Evolutionary conservation across 2,329 filamentous ascomycete species (phyloP).

Genomic region (Pleoardoris graminearum): DNA sequence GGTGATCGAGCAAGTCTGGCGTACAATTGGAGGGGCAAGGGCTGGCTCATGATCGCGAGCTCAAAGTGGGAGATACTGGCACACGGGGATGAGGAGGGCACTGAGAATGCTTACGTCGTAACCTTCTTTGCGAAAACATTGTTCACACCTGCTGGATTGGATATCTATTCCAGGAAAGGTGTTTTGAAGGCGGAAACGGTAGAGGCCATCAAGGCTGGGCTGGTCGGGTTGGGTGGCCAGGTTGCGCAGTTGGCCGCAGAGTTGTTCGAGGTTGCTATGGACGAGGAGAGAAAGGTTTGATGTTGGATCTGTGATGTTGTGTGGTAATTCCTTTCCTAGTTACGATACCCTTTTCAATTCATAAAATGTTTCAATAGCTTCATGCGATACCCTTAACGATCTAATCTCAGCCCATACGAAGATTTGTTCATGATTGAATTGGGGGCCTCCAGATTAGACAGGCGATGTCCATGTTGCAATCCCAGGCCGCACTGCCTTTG

Average conservation of each 20-base stretch:
- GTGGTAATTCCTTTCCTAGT: no score
- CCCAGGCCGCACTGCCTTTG: no score
- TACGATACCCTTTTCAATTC: constrained; percentile 1
- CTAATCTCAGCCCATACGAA: no score
- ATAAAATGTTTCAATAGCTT: no score
- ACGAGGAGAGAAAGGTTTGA: constrained; percentile 22
- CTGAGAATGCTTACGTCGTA: constrained; percentile 67
- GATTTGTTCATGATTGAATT: no score
- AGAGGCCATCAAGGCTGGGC: constrained; percentile 57
- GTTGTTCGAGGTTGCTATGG: constrained; percentile 52
- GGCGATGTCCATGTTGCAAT: no score
- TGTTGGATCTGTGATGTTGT: not conserved
- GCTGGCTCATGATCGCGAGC: constrained; percentile 70
- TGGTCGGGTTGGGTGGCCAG: constrained; percentile 56
- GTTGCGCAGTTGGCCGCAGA: constrained; percentile 58
- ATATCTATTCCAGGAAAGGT: constrained; percentile 70
- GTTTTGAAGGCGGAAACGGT: constrained; percentile 62
- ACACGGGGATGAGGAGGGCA: constrained; percentile 63
- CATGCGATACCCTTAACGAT: no score
- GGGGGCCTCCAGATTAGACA: no score
- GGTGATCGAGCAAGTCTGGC: constrained; percentile 55
- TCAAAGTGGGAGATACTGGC: constrained; percentile 83
- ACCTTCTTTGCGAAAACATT: constrained; percentile 83
- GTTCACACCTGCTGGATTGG: constrained; percentile 81
- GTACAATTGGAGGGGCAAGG: constrained; percentile 73